Conservation (phyloP, 495 filamentous ascomycete genomes). For the Daldinia concentrica region DNA sequence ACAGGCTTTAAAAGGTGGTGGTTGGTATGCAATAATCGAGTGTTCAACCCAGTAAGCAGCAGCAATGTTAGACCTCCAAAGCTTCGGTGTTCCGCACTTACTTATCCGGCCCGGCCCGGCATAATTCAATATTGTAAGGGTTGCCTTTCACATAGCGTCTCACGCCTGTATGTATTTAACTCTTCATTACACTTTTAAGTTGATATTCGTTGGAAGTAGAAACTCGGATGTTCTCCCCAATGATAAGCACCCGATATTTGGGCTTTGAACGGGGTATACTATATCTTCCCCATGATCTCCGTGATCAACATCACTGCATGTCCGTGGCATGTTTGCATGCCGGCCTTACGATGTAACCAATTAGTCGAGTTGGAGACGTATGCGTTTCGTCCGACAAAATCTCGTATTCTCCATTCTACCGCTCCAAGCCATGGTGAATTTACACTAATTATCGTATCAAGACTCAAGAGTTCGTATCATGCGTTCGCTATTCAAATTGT, state of each 20-base stretch:
- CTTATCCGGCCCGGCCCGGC: not conserved
- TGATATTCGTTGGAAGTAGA: not conserved
- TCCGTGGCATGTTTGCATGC: slow-evolving; percentile 22
- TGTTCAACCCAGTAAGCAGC: not conserved
- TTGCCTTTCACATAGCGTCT: not conserved
- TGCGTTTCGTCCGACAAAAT: slow-evolving; percentile 10
- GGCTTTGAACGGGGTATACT: slow-evolving; percentile 9
- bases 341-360: slow-evolving; percentile 33
- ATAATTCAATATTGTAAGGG: not conserved
- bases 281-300: slow-evolving; percentile 10
- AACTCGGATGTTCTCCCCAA: not conserved
- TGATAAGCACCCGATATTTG: not conserved
- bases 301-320: slow-evolving; percentile 36
- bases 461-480: slow-evolving; percentile 2
- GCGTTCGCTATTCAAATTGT: not conserved
- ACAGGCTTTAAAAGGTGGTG: not conserved
- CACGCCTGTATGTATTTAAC: too few relatives aligned
- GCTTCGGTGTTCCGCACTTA: not conserved
- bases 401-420: slow-evolving; percentile 29
- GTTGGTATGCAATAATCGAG: not conserved
- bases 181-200: too few relatives aligned
- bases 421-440: not conserved
- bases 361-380: slow-evolving; percentile 16
- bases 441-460: slow-evolving; percentile 5
- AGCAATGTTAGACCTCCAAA: not conserved